A percentile compares a stretch with the other conserved stretches of the same genome.
Evolutionary conservation across 2,329 filamentous ascomycete species (phyloP).

Genomic region (Penicillium fuscoglaucum): DNA sequence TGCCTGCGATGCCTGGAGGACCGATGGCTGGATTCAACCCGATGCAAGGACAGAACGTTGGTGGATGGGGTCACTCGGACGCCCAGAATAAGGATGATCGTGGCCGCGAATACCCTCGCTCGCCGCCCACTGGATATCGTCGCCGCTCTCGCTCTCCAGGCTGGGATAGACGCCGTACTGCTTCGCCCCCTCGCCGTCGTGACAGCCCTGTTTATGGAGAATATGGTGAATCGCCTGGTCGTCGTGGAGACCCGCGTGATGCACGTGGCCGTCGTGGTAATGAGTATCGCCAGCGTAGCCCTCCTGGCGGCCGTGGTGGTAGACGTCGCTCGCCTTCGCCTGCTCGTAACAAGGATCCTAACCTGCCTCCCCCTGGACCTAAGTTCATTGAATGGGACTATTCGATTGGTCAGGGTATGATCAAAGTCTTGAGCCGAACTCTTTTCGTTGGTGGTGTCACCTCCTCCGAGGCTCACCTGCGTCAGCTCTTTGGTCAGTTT

Average conservation of each 20-base stretch:
- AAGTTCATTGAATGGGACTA: conserved; percentile 83
- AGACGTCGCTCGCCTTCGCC: conserved; percentile 65
- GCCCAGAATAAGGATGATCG: conserved; percentile 55
- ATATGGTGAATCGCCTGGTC: conserved; percentile 67
- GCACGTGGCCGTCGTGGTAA: conserved; percentile 54
- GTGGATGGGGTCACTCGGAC: conserved; percentile 39
- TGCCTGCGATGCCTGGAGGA: conserved; percentile 28
- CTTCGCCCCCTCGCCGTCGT: conserved; percentile 62
- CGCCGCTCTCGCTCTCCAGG: conserved; percentile 80
- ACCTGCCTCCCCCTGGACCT: conserved; percentile 51
- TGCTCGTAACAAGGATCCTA: conserved; percentile 42
- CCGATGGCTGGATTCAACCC: conserved; percentile 32
- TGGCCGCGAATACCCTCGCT: conserved; percentile 64
- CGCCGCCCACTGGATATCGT: conserved; percentile 60
- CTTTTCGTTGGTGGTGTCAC: conserved; percentile 95
- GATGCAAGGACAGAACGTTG: conserved; percentile 34
- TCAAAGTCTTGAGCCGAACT: conserved; percentile 92
- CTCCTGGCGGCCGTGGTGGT: conserved; percentile 56
- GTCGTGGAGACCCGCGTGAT: conserved; percentile 59
- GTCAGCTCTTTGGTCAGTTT: conserved; percentile 74
- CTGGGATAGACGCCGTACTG: conserved; percentile 67
- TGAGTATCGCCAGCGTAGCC: conserved; percentile 86
- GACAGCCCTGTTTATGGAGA: conserved; percentile 71
- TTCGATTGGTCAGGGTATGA: conserved; percentile 70
- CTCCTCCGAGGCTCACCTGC: conserved; percentile 78